phyloP scores from a whole-genome alignment of 768 basidiomycete genomes.

The Tylopilus sp. region DNA sequence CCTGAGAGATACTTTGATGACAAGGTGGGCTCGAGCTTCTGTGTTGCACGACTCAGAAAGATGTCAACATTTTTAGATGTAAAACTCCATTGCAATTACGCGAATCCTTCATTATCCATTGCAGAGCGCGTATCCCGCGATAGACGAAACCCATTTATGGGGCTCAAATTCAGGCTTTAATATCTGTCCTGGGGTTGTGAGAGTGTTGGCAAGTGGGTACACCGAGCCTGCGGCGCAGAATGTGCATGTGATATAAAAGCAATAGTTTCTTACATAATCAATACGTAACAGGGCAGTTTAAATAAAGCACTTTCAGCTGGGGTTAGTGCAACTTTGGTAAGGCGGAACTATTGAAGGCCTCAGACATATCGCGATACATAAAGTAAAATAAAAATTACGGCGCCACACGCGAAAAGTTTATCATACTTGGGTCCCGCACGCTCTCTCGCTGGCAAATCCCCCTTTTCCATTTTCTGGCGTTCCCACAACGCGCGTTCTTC shows the following conservation, averaged over 20 bases:
- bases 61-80: conserved; percentile 38
- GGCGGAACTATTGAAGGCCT: conserved; percentile 3
- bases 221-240: neutral
- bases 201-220: too few relatives aligned
- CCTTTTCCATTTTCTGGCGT: conserved; percentile 1
- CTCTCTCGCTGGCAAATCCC: neutral
- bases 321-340: neutral
- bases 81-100: conserved; percentile 62
- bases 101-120: conserved; percentile 74
- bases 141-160: too few relatives aligned
- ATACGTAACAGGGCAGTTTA: neutral
- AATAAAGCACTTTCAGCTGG: neutral
- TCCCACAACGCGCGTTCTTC: conserved; percentile 13
- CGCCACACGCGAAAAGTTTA: conserved; percentile 14
- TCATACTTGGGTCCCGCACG: conserved; percentile 1
- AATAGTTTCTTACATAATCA: too few relatives aligned
- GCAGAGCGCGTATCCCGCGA: conserved; percentile 44
- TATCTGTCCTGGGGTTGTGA: too few relatives aligned
- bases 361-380: conserved; percentile 15
- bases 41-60: neutral
- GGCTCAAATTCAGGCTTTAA: too few relatives aligned
- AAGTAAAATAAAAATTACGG: conserved; percentile 12
- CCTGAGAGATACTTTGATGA: conserved; percentile 62
- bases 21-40: conserved; percentile 40
- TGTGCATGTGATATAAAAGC: neutral